Conservation (phyloP, 208 protist species). For the Trypanosoma avium region DNA sequence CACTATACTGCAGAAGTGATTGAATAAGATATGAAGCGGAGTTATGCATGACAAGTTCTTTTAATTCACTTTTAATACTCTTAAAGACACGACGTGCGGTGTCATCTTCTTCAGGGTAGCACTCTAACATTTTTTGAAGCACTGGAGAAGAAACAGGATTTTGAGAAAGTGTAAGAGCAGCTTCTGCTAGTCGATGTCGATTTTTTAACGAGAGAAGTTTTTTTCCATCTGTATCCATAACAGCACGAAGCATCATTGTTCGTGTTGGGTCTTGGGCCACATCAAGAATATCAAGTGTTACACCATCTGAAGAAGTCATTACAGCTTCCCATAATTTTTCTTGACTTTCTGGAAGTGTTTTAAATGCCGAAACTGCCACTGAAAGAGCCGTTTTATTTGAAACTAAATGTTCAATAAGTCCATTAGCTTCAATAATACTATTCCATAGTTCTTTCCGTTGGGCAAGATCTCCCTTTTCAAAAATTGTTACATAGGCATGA, state of each 20-base stretch:
- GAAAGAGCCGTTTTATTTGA: slow-evolving; percentile 32
- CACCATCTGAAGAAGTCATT: background rate
- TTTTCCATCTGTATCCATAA: slow-evolving; percentile 64
- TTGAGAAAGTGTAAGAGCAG: slow-evolving; percentile 45
- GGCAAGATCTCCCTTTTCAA: slow-evolving; percentile 72
- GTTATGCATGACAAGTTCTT: slow-evolving; percentile 51
- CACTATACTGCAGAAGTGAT: slow-evolving; percentile 57
- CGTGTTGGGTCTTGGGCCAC: slow-evolving; percentile 63
- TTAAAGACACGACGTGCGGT: slow-evolving; percentile 27
- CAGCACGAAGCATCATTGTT: slow-evolving; percentile 67
- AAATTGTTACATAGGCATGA: slow-evolving; percentile 53
- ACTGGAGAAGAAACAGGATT: slow-evolving; percentile 74
- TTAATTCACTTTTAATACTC: slow-evolving; percentile 34
- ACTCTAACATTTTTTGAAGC: slow-evolving; percentile 79
- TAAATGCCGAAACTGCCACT: slow-evolving; percentile 33
- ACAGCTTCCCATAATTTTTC: slow-evolving; percentile 13
- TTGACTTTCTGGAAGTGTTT: slow-evolving; percentile 25
- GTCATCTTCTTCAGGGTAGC: slow-evolving; percentile 15
- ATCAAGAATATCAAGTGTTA: slow-evolving; percentile 27
- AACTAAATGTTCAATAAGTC: slow-evolving; percentile 40
- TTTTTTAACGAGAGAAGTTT: slow-evolving; percentile 24
- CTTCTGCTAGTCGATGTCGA: slow-evolving; percentile 26
- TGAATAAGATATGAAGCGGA: slow-evolving; percentile 75
- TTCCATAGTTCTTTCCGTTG: slow-evolving; percentile 69
- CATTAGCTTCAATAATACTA: slow-evolving; percentile 22